Evolutionary conservation across 306 rosid species (phyloP).

Genomic region (Dalbergia oliveri): DNA sequence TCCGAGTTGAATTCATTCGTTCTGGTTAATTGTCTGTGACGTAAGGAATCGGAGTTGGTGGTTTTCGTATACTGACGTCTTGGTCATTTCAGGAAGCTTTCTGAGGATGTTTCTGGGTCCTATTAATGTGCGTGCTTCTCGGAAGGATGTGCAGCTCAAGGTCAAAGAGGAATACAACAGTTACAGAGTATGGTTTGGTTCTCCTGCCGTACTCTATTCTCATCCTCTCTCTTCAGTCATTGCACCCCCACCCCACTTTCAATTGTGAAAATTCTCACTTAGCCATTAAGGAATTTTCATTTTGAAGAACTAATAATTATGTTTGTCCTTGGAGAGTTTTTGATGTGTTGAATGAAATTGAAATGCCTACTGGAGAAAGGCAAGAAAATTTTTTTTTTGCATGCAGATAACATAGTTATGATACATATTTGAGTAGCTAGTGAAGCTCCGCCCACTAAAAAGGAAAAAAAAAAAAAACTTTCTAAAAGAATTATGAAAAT

Average conservation of each 20-base stretch:
- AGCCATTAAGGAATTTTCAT: neutral
- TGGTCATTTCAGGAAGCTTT: conserved; percentile 64
- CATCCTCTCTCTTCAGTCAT: neutral
- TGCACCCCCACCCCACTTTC: neutral
- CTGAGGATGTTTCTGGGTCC: conserved; percentile 97
- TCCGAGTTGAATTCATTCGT: neutral
- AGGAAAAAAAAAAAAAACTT: neutral
- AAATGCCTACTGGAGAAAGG: neutral
- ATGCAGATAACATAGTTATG: neutral
- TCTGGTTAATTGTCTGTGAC: neutral
- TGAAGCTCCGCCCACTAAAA: neutral
- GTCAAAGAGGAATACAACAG: conserved; percentile 98
- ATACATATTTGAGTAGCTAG: neutral
- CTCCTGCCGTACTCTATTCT: neutral
- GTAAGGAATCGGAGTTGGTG: too few species aligned
- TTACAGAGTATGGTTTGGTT: conserved; percentile 67
- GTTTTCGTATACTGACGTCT: neutral
- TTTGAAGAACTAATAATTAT: neutral
- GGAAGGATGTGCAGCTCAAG: conserved; percentile 90
- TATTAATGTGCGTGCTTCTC: conserved; percentile 86
- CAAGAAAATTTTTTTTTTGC: too few species aligned
- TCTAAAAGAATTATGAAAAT: conserved; percentile 39
- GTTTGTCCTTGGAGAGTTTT: conserved; percentile 5
- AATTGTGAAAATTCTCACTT: neutral
- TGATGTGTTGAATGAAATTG: neutral